Base-by-base conservation (phyloP, 1,139 yeast genomes). In the Debaryomycetaceae sp. region DNA sequence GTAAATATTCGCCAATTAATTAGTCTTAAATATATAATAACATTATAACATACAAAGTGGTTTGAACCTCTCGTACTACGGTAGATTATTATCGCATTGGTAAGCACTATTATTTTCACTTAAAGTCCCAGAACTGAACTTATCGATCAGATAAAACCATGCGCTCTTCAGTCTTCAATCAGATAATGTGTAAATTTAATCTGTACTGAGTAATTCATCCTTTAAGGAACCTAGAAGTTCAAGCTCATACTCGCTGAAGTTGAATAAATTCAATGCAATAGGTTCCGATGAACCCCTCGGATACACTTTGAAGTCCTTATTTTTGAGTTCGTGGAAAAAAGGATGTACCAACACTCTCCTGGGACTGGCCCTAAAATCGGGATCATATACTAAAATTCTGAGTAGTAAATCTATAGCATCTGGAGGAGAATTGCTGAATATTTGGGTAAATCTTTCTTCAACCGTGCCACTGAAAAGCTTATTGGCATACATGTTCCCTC, bases 321-420 rank as follows among this genome's bases (percentile, higher is more conserved):
- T 66, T 64, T 84, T 83, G 53, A 85, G 71, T 54, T 84, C 88
- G 55, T 83, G 78, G 60, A 85, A 86, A 59, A 84, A 86, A 24
- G 80, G 80, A 66, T 85, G 91, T 2, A 85, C 80, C 68, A 86
- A 68, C 6, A 86, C 84, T 47, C 80, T 69, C 57, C 81, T 74
- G 44, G 93, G 89, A 45, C 81, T 75, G 42, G 83, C 75, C 66
- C 95, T 77, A 41, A 68, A 63, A 44, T 79, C 83, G 27, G 95
- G 95, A 54, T 83, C 88, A 61, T 86, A 86, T 9, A 84, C 87
- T 52, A 86, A 70, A 5, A 86, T 81, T 52, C 76, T 80, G 77
- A 83, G 76, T 54, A 86, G 65, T 53, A 86, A 71, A 62, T 85
- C 91, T 49, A 86, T 73, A 36, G 89, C 93, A 51, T 78, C 82